phyloP scores from a whole-genome alignment of 192 early-diverging fungal genomes.

The Kickxella alabastrina region DNA sequence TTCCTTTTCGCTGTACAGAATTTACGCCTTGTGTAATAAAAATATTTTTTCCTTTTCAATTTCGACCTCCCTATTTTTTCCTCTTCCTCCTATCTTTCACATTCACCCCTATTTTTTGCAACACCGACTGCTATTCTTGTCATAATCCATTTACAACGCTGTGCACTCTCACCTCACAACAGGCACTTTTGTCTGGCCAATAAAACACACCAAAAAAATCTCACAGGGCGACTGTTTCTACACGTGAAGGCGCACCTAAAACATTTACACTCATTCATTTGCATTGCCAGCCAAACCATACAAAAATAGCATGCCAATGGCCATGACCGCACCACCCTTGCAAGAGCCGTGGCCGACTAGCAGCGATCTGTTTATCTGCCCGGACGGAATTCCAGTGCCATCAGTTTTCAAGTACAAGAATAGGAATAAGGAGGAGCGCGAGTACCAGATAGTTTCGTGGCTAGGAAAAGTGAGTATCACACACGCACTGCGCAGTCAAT shows the following conservation, averaged over 20 bases:
- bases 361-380: constrained; percentile 26
- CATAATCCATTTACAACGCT: too few relatives aligned
- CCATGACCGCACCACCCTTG: not conserved
- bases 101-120: constrained; percentile 2
- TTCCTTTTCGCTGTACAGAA: too few relatives aligned
- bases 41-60: not conserved
- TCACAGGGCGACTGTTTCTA: too few relatives aligned
- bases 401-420: constrained; percentile 23
- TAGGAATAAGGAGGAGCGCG: constrained; percentile 10
- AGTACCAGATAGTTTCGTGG: constrained; percentile 30
- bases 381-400: constrained; percentile 43
- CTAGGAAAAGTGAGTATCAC: constrained; percentile 40
- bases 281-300: not conserved
- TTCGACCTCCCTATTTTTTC: not conserved
- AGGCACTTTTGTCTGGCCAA: too few relatives aligned
- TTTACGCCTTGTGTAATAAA: not conserved
- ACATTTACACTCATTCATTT: too few relatives aligned
- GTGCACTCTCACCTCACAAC: too few relatives aligned
- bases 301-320: not conserved
- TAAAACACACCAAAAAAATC: too few relatives aligned
- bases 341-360: not conserved
- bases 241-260: not conserved
- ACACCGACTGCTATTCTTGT: too few relatives aligned
- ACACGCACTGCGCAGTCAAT: too few relatives aligned
- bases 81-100: not conserved